A percentile compares a stretch with the other conserved stretches of the same genome.
These are phyloP conservation scores for Zymoseptoria crescenta DNA, from an alignment of 2,329 filamentous ascomycete species.

Conservation along the genomic window DNA sequence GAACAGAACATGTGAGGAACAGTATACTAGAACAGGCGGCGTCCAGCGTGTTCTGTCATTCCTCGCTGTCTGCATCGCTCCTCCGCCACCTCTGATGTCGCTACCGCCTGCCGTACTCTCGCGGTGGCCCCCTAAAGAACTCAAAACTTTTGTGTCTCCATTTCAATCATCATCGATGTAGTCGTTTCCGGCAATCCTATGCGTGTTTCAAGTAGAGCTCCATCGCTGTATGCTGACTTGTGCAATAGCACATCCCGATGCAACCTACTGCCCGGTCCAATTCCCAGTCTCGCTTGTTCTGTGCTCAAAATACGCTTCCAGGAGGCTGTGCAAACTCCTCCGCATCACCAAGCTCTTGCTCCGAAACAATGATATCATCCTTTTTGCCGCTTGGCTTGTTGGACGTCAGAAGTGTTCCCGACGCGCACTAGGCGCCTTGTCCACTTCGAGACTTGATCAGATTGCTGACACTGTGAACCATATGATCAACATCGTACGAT, in stretches of 20 bases:
- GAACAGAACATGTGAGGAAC: background rate
- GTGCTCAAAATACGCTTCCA: background rate
- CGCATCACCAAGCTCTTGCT: background rate
- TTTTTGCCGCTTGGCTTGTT: background rate
- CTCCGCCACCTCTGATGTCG: background rate
- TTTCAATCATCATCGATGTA: background rate
- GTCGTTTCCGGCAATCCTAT: background rate
- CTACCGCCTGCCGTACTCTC: background rate
- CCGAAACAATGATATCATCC: background rate
- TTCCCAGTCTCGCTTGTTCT: background rate
- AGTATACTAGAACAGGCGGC: background rate
- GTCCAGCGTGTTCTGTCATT: background rate
- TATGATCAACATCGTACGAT: conserved; percentile 79
- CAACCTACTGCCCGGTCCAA: background rate
- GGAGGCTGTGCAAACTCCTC: background rate
- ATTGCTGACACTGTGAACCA: conserved; percentile 66
- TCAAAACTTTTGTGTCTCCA: background rate
- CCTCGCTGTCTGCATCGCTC: background rate
- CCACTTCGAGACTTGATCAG: conserved; percentile 15
- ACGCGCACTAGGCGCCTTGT: conserved; percentile 2
- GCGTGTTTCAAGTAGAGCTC: background rate
- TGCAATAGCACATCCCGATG: background rate
- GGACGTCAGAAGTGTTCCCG: background rate
- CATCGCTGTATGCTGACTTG: background rate
- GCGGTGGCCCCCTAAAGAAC: background rate